Conservation (phyloP, 139 green algal species). For the Mychonastes homosphaera region DNA sequence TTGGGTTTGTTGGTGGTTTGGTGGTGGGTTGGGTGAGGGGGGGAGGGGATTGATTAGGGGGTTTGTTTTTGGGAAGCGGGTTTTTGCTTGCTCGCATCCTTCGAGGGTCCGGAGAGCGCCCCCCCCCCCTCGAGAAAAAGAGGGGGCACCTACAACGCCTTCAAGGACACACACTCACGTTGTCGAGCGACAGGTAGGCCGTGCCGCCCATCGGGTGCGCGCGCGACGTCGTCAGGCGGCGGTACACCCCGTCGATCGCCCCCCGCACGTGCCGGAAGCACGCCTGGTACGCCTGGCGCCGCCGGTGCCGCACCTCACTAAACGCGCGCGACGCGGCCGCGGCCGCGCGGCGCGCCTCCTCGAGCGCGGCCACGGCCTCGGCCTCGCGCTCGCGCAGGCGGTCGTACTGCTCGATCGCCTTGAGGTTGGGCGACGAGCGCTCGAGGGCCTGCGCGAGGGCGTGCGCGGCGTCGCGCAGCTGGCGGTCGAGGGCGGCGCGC, state of each 20-base stretch:
- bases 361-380: constrained; percentile 32
- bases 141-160: too few relatives aligned
- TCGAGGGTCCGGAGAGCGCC: too few relatives aligned
- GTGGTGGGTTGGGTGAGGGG: too few relatives aligned
- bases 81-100: too few relatives aligned
- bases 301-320: not conserved
- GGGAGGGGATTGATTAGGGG: too few relatives aligned
- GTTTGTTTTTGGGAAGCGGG: too few relatives aligned
- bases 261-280: not conserved
- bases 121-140: too few relatives aligned
- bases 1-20: too few relatives aligned
- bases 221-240: constrained; percentile 60
- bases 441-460: constrained; percentile 35
- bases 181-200: constrained; percentile 80
- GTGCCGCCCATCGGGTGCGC: constrained; percentile 61
- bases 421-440: constrained; percentile 68
- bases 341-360: not conserved
- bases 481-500: constrained; percentile 15
- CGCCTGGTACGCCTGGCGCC: not conserved
- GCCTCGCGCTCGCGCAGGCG: constrained; percentile 64
- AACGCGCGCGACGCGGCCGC: not conserved
- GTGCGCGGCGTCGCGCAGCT: constrained; percentile 31
- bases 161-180: too few relatives aligned
- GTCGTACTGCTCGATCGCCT: constrained; percentile 90
- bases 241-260: constrained; percentile 95